Conservation (phyloP, 2,329 filamentous ascomycete genomes). For the Neophaeococcomyces mojaviensis region DNA sequence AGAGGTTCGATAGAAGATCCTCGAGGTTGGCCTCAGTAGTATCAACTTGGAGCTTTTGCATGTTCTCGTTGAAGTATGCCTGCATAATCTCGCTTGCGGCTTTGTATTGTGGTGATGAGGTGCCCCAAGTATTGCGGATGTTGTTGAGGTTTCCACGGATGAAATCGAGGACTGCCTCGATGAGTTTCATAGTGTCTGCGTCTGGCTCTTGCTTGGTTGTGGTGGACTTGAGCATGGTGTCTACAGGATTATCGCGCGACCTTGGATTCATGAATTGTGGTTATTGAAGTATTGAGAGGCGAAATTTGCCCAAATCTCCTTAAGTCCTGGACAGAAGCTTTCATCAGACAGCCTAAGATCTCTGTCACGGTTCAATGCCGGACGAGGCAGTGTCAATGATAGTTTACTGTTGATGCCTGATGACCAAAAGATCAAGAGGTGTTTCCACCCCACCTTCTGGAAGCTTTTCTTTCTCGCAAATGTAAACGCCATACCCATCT, state of each 20-base stretch:
- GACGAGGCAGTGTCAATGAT: too few species aligned
- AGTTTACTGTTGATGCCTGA: too few species aligned
- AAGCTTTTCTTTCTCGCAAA: too few species aligned
- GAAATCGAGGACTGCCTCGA: slow-evolving; percentile 16
- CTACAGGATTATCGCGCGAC: not conserved
- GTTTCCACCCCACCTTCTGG: too few species aligned
- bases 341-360: too few species aligned
- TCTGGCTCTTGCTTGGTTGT: not conserved
- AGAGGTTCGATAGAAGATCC: slow-evolving; percentile 6
- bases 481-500: too few species aligned
- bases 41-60: slow-evolving; percentile 9
- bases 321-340: too few species aligned
- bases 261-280: too few species aligned
- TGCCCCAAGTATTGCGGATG: slow-evolving; percentile 17
- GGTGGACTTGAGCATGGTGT: not conserved
- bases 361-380: too few species aligned
- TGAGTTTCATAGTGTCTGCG: slow-evolving; percentile 6
- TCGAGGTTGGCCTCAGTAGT: not conserved
- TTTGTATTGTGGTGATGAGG: slow-evolving; percentile 15
- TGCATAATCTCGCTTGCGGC: slow-evolving; percentile 17
- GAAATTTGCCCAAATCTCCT: too few species aligned
- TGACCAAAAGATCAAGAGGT: too few species aligned
- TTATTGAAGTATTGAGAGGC: too few species aligned
- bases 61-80: slow-evolving; percentile 19
- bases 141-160: slow-evolving; percentile 19